phyloP scores from a whole-genome alignment of 192 early-diverging fungal genomes.

The Spinellus fusiger region DNA sequence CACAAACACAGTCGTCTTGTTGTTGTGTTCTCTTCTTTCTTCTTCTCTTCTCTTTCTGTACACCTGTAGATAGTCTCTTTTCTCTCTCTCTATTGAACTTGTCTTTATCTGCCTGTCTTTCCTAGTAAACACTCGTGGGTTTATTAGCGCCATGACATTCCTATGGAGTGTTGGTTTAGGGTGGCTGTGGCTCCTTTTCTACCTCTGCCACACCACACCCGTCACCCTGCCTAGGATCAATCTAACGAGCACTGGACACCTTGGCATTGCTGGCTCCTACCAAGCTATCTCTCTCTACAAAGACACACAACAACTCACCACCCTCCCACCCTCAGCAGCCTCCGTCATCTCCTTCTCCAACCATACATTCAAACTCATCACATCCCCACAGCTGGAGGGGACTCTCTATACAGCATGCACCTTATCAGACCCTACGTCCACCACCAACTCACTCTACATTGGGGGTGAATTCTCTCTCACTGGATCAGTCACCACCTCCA shows the following conservation, averaged over 20 bases:
- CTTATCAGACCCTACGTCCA: neutral
- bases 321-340: constrained; percentile 5
- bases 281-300: constrained; percentile 22
- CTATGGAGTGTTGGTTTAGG: too few species aligned
- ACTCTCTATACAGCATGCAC: constrained; percentile 19
- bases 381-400: constrained; percentile 13
- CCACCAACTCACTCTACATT: constrained; percentile 14
- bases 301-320: constrained; percentile 21
- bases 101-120: too few species aligned
- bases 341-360: constrained; percentile 19
- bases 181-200: neutral
- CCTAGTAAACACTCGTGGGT: too few species aligned
- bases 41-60: too few species aligned
- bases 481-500: constrained; percentile 2
- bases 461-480: constrained; percentile 23
- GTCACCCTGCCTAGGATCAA: constrained; percentile 12
- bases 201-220: neutral
- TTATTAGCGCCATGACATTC: too few species aligned
- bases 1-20: too few species aligned
- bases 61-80: too few species aligned
- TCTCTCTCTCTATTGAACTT: too few species aligned
- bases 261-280: constrained; percentile 21
- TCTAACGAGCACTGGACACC: constrained; percentile 1
- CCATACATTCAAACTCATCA: constrained; percentile 12
- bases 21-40: too few species aligned